Percentiles rank a stretch among this genome's conserved stretches.
These are phyloP conservation scores for Globisporangium carolinianum DNA, from an alignment of 352 stramenopile genomes.

Conservation along the genomic window DNA sequence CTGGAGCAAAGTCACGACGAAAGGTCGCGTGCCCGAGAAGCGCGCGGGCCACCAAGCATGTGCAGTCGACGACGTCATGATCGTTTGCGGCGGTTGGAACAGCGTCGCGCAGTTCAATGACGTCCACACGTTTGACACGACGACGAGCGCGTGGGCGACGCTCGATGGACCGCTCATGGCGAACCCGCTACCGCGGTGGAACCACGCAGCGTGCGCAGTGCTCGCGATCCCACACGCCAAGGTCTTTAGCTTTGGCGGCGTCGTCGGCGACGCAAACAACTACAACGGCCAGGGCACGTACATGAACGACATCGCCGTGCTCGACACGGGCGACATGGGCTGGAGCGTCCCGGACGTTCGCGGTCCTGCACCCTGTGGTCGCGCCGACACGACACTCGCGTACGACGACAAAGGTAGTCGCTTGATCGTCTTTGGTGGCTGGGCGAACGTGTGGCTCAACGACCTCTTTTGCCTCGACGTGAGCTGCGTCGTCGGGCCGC, in stretches of 20 bases:
- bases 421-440: conserved; percentile 93
- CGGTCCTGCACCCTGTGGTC: conserved; percentile 77
- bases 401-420: conserved; percentile 91
- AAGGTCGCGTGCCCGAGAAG: conserved; percentile 85
- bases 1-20: conserved; percentile 77
- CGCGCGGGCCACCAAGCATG: conserved; percentile 91
- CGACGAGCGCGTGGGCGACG: conserved; percentile 76
- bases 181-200: conserved; percentile 88
- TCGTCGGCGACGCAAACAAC: conserved; percentile 86
- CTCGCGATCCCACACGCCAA: conserved; percentile 94
- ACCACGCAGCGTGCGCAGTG: conserved; percentile 90
- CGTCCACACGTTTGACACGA: conserved; percentile 90
- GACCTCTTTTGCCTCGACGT: conserved; percentile 92
- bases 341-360: conserved; percentile 82
- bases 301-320: conserved; percentile 87
- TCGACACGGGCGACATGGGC: conserved; percentile 90
- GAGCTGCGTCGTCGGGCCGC: conserved; percentile 91
- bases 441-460: conserved; percentile 92
- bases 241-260: conserved; percentile 96
- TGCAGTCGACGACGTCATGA: conserved; percentile 86
- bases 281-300: conserved; percentile 81
- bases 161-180: conserved; percentile 74
- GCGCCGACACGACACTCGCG: conserved; percentile 90
- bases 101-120: conserved; percentile 93
- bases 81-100: conserved; percentile 95